Percentiles rank a stretch among this genome's conserved stretches.
phyloP scores from a whole-genome alignment of 139 green algal species.

The Diplosphaera chodatii region DNA sequence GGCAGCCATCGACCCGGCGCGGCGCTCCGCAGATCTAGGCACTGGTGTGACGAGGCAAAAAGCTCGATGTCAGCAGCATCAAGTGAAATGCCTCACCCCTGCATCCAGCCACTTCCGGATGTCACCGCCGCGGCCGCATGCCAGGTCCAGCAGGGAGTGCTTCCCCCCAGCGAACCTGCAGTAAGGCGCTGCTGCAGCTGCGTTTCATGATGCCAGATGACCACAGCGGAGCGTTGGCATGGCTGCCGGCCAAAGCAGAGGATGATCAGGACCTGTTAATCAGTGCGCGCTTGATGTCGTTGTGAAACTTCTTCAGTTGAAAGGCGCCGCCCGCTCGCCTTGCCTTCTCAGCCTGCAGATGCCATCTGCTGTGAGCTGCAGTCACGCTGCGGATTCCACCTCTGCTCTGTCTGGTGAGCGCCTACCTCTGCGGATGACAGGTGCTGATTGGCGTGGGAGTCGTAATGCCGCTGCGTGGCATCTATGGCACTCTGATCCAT shows the following conservation, averaged over 20 bases:
- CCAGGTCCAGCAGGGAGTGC: constrained; percentile 71
- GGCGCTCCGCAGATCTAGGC: no score
- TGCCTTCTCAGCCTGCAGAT: constrained; percentile 44
- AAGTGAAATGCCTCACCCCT: constrained; percentile 30
- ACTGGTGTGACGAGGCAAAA: no score
- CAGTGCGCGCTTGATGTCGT: constrained; percentile 79
- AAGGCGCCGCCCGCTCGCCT: constrained; percentile 49
- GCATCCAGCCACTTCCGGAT: constrained; percentile 81
- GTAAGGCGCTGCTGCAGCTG: no score
- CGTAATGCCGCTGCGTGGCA: constrained; percentile 30
- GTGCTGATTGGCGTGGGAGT: constrained; percentile 32
- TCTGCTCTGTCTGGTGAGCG: neutral
- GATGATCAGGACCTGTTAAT: constrained; percentile 66
- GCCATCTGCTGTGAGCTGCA: no score
- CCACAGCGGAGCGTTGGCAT: no score
- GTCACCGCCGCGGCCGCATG: constrained; percentile 83
- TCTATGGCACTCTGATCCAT: neutral
- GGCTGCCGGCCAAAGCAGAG: no score
- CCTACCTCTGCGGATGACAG: constrained; percentile 1
- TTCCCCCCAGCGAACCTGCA: constrained; percentile 64
- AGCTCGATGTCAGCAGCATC: no score
- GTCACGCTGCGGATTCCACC: no score
- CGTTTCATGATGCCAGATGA: no score
- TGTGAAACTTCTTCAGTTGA: constrained; percentile 85
- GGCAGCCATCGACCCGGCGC: no score